Evolutionary conservation across 2,329 filamentous ascomycete species (phyloP).

Genomic region (Cryphonectria radicalis): DNA sequence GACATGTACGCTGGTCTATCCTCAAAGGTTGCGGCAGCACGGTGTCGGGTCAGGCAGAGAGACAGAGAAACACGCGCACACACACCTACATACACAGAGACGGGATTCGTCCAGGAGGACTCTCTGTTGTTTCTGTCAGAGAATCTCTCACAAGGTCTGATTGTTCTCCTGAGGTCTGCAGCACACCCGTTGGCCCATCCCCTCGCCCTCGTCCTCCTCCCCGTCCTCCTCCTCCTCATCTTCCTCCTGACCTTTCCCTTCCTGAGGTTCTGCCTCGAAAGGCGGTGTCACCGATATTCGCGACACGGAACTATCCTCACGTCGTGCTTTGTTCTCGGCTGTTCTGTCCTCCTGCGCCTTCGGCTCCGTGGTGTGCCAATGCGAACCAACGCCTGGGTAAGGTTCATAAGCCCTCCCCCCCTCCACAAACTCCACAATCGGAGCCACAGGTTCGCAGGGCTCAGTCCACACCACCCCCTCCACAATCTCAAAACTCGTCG

Average conservation of each 20-base stretch:
- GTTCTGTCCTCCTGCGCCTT: not conserved
- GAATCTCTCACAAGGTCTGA: constrained; percentile 1
- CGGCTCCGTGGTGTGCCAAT: not conserved
- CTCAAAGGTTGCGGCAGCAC: not conserved
- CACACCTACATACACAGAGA: not conserved
- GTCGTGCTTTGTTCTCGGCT: not conserved
- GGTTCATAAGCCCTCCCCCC: constrained; percentile 22
- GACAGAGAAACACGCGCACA: not conserved
- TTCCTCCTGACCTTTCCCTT: not conserved
- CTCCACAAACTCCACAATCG: not conserved
- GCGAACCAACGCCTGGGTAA: not conserved
- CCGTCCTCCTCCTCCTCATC: not conserved
- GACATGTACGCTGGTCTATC: not conserved
- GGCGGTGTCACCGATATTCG: constrained; percentile 21
- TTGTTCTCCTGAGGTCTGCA: constrained; percentile 15
- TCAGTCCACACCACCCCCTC: constrained; percentile 12
- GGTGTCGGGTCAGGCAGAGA: not conserved
- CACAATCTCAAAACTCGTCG: constrained; percentile 1
- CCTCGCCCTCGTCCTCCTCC: no score
- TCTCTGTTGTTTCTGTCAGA: not conserved
- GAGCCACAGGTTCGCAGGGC: constrained; percentile 16
- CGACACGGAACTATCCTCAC: not conserved
- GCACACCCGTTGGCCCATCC: constrained; percentile 5
- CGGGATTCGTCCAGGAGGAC: not conserved
- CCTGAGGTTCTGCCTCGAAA: constrained; percentile 12